Base-by-base conservation (phyloP, 2,329 filamentous ascomycete species). In the Cladosporium sp. region DNA sequence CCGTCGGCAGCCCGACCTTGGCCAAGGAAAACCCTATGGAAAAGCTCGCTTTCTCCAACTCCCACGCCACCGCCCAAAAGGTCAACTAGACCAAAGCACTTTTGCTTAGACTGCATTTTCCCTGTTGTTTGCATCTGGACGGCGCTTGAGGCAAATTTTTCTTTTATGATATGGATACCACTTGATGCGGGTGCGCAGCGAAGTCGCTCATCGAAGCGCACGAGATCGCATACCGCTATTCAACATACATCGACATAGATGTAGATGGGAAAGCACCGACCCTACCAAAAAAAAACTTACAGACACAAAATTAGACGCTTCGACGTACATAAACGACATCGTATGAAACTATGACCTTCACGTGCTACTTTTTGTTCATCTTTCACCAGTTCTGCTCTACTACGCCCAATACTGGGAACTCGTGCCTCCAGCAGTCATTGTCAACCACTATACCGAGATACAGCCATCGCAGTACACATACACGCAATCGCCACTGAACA, bases 11-110 rank as follows among this genome's bases (percentile, higher is more conserved):
- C 51, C 61, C 61, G 26, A 47, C 26, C 49, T 18, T 34, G 4
- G 36, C 49, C 2, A 64, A 64, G 24, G 61, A 64, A 3, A 57
- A 64, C 61, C 61, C 61, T 4, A 57, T 64, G 51, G 61, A 64
- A 34, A 64, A 64, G 38, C 51, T 64, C 21, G 51, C 61, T 7
- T 64, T 64, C 61, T 44, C 34, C 26, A 64, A 64, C 36, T 30
- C 61, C 6, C 61, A 64, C 18, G 61, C 61, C 18, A 18, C 61
- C 30, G 51, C 61, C 11, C 61, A 64, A n/a, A 64, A 34, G 61
- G 61, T 64, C 34, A 64, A 64, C 61, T 64, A 64, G 38, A 47
- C 52, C 52, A 18, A 21, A 34, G 12, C 30, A 12, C 5, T 30
- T 34, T 34, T 32, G n/a, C 52, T 34, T 32, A 55, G 52, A 55